Base-by-base conservation (phyloP, 2,329 filamentous ascomycete genomes). In the Colletotrichum scovillei region DNA sequence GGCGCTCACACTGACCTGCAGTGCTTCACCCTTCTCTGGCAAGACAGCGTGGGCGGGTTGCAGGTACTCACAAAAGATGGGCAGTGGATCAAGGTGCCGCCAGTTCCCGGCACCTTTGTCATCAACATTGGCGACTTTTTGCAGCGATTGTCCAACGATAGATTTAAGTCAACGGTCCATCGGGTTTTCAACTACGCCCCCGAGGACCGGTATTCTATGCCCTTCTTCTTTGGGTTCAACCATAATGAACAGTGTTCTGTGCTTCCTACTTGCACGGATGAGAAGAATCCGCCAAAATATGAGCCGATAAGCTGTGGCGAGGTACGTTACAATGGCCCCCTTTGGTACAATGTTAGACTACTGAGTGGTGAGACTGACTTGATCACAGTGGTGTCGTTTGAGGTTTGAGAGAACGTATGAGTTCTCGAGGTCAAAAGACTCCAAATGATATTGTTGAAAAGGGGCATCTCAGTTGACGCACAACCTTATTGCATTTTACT, bases 221-320 rank as follows among this genome's bases (percentile, higher is more conserved):
- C 88, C 0, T 90, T 90, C 77, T 90, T 90, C 78, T 87, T 90
- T 65, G 86, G 86, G 0, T 85, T 89, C 69, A 88, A 89, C 75
- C 86, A 87, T 62, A 86, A 90, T 66, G 86, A 85, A 35, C 83
- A 85, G 22, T 86, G 86, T 69, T 81, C 83, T 8, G 86, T 89
- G 8, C 81, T 88, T 22, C 84, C 85, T 0, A 86, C 83, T 5
- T 89, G 87, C 73, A 80, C 83, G 16, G 84, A 84, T 19, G 82
- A 85, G 58, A 79, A 79, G 0, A 85, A 88, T 55, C 87, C 86
- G 3, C 79, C 85, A 0, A 86, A 86, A 74, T 89, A 88, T 69
- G 84, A 86, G 66, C 86, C 86, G 7, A 87, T 88, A 26, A 88
- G 84, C 8, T 88, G 86, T 74, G 86, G 87, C 19, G 83, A 88